Conservation (phyloP, 2,329 filamentous ascomycete genomes). For the Sporothrix pseudoabietina region DNA sequence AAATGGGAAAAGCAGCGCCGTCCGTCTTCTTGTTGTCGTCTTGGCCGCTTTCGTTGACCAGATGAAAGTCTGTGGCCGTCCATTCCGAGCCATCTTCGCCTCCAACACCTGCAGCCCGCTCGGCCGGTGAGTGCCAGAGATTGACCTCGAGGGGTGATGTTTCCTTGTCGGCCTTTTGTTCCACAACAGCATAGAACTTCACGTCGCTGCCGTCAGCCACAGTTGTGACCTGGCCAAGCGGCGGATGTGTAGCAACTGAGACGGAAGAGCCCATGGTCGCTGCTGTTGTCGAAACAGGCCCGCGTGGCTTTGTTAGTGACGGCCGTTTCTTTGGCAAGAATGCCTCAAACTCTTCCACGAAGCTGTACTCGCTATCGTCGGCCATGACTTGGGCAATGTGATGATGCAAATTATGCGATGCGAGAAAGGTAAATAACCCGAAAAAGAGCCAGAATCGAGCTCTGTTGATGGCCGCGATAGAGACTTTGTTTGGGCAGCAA, state of each 20-base stretch:
- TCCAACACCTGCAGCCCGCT: conserved; percentile 52
- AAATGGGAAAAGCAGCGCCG: conserved; percentile 51
- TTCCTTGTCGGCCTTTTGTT: conserved; percentile 67
- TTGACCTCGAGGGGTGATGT: conserved; percentile 73
- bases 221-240: conserved; percentile 71
- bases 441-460: not conserved
- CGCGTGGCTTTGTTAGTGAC: not conserved
- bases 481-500: not conserved
- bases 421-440: not conserved
- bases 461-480: not conserved
- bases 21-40: conserved; percentile 29
- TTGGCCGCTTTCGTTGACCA: conserved; percentile 30
- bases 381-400: not conserved
- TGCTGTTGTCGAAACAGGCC: not conserved
- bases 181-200: conserved; percentile 68
- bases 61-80: conserved; percentile 54
- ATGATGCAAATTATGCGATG: too few relatives aligned
- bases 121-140: conserved; percentile 64
- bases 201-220: conserved; percentile 54
- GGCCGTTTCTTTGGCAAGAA: conserved; percentile 30
- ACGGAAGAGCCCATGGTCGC: conserved; percentile 28
- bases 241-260: conserved; percentile 58
- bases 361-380: conserved; percentile 31
- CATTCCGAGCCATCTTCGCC: conserved; percentile 38
- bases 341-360: conserved; percentile 33